Percentiles rank a stretch among this genome's conserved stretches.
Conservation (phyloP, 495 filamentous ascomycete genomes). For the Neurospora intermedia region DNA sequence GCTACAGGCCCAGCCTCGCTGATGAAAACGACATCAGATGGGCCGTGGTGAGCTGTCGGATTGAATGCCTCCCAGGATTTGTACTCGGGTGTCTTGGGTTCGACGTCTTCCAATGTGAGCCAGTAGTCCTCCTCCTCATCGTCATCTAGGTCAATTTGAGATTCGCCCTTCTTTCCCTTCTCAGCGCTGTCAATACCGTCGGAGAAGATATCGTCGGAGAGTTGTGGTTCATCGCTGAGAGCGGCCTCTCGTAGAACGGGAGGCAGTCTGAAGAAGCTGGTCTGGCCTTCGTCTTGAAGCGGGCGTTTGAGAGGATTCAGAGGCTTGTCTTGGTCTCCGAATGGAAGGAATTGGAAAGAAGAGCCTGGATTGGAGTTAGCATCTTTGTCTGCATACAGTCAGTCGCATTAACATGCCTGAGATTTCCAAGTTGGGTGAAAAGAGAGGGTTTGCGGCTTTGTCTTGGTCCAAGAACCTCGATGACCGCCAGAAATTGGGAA, state of each 20-base stretch:
- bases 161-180: conserved; percentile 1
- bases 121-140: conserved; percentile 46
- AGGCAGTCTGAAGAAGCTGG: conserved; percentile 34
- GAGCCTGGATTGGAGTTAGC: background rate
- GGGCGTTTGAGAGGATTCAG: background rate
- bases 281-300: background rate
- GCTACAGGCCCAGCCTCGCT: conserved; percentile 63
- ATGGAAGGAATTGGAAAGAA: background rate
- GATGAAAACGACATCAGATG: conserved; percentile 43
- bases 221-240: background rate
- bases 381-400: background rate
- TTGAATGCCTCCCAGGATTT: conserved; percentile 69
- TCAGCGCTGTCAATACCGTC: conserved; percentile 14
- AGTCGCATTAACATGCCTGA: conserved; percentile 7
- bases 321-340: background rate
- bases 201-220: background rate
- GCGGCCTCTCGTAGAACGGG: conserved; percentile 17
- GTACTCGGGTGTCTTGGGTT: conserved; percentile 29
- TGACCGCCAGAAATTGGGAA: conserved; percentile 53
- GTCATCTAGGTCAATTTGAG: background rate
- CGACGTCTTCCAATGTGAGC: conserved; percentile 27
- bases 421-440: conserved; percentile 12
- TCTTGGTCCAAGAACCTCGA: conserved; percentile 25
- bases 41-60: conserved; percentile 22
- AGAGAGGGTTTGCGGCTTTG: conserved; percentile 16